Evolutionary conservation across 78 protist species (phyloP).

Genomic region (Emiliania huxleyi): DNA sequence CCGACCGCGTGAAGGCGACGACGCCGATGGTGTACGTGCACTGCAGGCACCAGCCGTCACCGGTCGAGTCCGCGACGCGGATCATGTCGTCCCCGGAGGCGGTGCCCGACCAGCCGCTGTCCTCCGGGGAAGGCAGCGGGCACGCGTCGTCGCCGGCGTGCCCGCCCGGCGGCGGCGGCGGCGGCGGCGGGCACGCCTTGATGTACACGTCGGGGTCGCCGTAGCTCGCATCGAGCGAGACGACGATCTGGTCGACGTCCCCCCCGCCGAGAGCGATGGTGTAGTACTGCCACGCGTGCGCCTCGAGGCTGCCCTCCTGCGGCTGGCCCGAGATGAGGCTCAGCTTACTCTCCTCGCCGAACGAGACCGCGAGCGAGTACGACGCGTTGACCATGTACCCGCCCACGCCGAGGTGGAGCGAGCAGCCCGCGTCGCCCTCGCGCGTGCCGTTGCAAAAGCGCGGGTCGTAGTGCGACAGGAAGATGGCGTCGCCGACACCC

Average conservation of each 20-base stretch:
- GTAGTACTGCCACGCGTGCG: neutral
- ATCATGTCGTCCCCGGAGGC: neutral
- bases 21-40: neutral
- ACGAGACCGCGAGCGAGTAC: neutral
- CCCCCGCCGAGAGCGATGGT: neutral
- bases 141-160: neutral
- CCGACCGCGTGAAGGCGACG: neutral
- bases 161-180: neutral
- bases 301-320: neutral
- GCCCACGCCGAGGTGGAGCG: neutral
- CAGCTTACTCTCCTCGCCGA: neutral
- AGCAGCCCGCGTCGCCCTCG: neutral
- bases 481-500: neutral
- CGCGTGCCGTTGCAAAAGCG: neutral
- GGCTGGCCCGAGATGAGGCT: neutral
- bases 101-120: neutral
- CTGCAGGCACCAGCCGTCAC: neutral
- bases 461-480: neutral
- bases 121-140: neutral
- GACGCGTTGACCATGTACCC: neutral
- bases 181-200: neutral
- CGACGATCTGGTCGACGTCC: neutral
- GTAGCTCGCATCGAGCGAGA: neutral
- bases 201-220: neutral
- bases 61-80: neutral